These are phyloP conservation scores for Xylaria sp. DNA, from an alignment of 2,329 filamentous ascomycete genomes.

Conservation along the genomic window DNA sequence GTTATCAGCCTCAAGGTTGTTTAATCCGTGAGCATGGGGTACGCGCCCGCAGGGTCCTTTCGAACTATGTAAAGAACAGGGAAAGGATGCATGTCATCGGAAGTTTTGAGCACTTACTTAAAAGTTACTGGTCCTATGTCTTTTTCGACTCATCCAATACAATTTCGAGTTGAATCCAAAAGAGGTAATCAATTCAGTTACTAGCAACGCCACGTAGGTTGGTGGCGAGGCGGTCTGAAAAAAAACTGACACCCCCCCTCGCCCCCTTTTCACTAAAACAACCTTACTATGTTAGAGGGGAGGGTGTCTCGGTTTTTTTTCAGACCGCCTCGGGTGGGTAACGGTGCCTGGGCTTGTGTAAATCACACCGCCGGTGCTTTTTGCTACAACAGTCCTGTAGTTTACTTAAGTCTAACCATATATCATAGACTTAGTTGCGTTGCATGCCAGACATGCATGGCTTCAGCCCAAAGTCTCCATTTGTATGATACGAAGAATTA, in stretches of 20 bases:
- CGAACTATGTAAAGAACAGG: constrained; percentile 1
- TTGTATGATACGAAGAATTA: not conserved
- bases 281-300: too few species aligned
- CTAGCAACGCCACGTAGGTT: constrained; percentile 4
- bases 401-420: too few species aligned
- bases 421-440: not conserved
- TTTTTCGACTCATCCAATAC: constrained; percentile 22
- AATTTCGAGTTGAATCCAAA: constrained; percentile 16
- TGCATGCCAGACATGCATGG: not conserved
- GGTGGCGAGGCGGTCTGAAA: too few species aligned
- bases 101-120: not conserved
- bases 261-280: too few species aligned
- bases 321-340: too few species aligned
- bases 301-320: too few species aligned
- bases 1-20: constrained; percentile 11
- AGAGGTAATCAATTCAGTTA: constrained; percentile 22
- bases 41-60: not conserved
- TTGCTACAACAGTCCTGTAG: constrained; percentile 1
- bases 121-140: not conserved
- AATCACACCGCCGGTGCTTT: constrained; percentile 6
- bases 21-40: not conserved
- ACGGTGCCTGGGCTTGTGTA: not conserved
- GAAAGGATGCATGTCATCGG: constrained; percentile 1
- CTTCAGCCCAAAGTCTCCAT: not conserved
- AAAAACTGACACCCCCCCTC: too few species aligned